Evolutionary conservation across 2,329 filamentous ascomycete species (phyloP), one percentile per base, ranked within the genome.

Genomic region (Parastagonospora nodorum): DNA sequence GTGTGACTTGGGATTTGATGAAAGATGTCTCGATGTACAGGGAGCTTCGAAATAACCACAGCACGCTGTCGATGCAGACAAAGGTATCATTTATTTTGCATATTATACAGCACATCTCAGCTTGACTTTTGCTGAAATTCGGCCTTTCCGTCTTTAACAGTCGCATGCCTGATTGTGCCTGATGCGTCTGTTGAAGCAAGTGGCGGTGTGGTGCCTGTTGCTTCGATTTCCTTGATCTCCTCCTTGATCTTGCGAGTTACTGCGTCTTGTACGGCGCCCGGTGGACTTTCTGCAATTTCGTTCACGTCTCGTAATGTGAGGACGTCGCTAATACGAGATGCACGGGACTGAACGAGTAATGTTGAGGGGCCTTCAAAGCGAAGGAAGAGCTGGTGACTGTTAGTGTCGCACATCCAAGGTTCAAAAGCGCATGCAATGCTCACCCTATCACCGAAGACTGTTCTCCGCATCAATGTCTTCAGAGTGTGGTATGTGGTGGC

Each of bases 361-460:
- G 89, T 97, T 5, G 84, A 84, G 2, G 94, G 94, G 0, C 94
- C 94, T 49, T 87, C 84, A 71, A 99, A 97, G 67, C 90, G 89
- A 29, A 99, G 78, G 75, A 97, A 97, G 24, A 97, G 80, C 75
- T 85, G 53, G 9, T 35, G 0, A 12, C 8, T 29, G 42, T 69
- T 53, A 68, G 60, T 37, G 10, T 14, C 7, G 35, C 28, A 29
- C 48, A 35, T 9, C 14, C 8, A 8, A 14, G 10, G 9, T 4
- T 31, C 27, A 15, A 12, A n/a, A 14, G 11, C 8, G 14, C 2
- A 15, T 7, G 28, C 28, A 8, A 30, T 11, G 28, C 78, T 63
- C 77, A 86, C 84, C 55, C 93, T 79, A 71, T 99, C 94, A 16
- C 94, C 94, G 90, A 92, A 97, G 49, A 99, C 89, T 1, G 90